phyloP scores from a whole-genome alignment of 2,329 filamentous ascomycete species.

The Fusarium anthophilum region DNA sequence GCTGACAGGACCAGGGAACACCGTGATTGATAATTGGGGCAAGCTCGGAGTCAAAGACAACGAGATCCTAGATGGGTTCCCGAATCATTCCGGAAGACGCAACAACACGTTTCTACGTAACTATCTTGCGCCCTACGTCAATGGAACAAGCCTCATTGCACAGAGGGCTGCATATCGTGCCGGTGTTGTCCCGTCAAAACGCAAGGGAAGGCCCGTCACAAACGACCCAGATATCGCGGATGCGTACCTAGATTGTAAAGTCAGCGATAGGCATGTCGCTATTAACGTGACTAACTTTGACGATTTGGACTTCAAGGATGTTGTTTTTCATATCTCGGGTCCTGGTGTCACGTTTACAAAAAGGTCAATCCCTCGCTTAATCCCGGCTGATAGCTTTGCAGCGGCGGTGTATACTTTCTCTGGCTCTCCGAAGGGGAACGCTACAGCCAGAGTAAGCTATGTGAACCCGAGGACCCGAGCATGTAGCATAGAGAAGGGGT shows the following conservation, averaged over 20 bases:
- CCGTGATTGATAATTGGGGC: neutral
- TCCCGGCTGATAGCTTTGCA: neutral
- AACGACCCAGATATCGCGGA: neutral
- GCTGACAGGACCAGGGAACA: neutral
- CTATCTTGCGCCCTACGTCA: neutral
- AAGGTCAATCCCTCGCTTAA: neutral
- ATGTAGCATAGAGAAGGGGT: neutral
- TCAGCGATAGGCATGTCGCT: neutral
- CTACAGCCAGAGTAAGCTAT: neutral
- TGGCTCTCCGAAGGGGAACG: neutral
- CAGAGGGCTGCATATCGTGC: neutral
- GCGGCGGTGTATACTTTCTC: neutral
- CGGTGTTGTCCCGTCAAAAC: neutral
- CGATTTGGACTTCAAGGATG: neutral
- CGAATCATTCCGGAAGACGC: neutral
- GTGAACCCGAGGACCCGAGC: neutral
- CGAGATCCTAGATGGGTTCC: neutral
- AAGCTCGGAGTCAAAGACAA: neutral
- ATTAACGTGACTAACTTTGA: neutral
- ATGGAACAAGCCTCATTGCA: neutral
- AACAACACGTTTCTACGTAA: constrained; percentile 9
- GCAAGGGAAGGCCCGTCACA: neutral
- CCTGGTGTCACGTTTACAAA: neutral
- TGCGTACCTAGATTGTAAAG: neutral
- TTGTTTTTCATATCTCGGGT: neutral